phyloP scores from a whole-genome alignment of 768 basidiomycete species.

The Termitomyces titanicus region DNA sequence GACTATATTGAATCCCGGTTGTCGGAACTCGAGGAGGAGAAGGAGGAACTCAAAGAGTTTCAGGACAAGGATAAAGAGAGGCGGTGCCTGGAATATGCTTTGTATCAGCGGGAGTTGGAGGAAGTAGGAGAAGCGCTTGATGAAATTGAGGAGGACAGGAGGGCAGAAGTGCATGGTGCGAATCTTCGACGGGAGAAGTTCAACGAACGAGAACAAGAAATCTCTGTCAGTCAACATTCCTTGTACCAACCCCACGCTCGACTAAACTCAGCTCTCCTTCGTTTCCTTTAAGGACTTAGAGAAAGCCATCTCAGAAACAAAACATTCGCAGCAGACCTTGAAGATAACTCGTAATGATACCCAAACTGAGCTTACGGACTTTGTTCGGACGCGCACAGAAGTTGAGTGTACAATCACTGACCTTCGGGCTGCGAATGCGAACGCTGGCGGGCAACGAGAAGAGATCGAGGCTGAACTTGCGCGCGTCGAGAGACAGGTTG shows the following conservation, averaged over 20 bases:
- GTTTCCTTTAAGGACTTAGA: conserved; percentile 59
- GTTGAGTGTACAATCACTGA: conserved; percentile 82
- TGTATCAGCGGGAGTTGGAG: conserved; percentile 87
- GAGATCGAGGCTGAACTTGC: conserved; percentile 64
- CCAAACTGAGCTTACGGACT: conserved; percentile 82
- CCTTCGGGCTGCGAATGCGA: conserved; percentile 60
- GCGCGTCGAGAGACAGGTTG: conserved; percentile 56
- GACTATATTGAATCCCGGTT: conserved; percentile 89
- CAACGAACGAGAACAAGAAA: conserved; percentile 79
- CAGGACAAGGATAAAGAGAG: conserved; percentile 95
- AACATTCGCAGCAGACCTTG: conserved; percentile 69
- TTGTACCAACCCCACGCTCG: background rate
- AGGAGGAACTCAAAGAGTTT: conserved; percentile 95
- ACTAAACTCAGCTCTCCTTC: background rate
- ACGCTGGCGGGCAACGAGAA: conserved; percentile 60
- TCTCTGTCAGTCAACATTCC: conserved; percentile 52
- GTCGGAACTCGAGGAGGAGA: conserved; percentile 93
- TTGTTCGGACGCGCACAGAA: conserved; percentile 80
- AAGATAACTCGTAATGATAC: conserved; percentile 68
- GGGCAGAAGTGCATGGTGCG: conserved; percentile 77
- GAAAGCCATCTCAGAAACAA: conserved; percentile 62
- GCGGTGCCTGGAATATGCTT: conserved; percentile 90
- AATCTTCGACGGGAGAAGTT: conserved; percentile 82
- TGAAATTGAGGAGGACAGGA: conserved; percentile 80
- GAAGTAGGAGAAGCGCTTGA: conserved; percentile 86